A percentile compares a stretch with the other conserved stretches of the same genome.
Evolutionary conservation across 2,329 filamentous ascomycete genomes (phyloP).

Genomic region (Xenosphaeropsis pyriputrescens): DNA sequence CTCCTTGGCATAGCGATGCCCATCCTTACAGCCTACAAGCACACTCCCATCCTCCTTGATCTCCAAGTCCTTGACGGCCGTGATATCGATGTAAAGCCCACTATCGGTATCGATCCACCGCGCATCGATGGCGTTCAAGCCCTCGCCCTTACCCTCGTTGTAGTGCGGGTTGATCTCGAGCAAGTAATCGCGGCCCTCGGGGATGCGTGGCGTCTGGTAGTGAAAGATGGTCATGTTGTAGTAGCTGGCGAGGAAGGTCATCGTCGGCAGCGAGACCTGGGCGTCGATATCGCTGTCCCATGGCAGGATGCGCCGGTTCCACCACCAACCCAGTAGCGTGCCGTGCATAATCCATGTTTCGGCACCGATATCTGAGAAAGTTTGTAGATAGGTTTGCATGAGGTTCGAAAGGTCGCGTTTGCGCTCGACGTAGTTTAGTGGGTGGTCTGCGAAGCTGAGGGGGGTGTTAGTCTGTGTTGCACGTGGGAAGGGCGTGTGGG

Average conservation of each 20-base stretch:
- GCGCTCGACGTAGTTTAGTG: constrained; percentile 25
- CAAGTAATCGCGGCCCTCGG: constrained; percentile 40
- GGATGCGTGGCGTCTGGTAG: constrained; percentile 17
- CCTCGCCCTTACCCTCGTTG: constrained; percentile 46
- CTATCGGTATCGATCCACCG: constrained; percentile 67
- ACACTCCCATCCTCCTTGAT: constrained; percentile 25
- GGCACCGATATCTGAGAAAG: constrained; percentile 41
- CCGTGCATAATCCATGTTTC: constrained; percentile 54
- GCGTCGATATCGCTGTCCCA: constrained; percentile 72
- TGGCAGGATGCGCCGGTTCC: constrained; percentile 61
- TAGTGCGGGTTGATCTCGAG: constrained; percentile 68
- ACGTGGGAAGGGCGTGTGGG: too few species aligned
- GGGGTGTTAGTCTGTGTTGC: too few species aligned
- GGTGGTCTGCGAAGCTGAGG: constrained; percentile 20
- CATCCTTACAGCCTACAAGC: constrained; percentile 34
- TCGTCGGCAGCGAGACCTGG: constrained; percentile 33
- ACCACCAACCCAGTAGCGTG: constrained; percentile 79
- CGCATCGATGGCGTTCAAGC: constrained; percentile 69
- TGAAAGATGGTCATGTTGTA: constrained; percentile 25
- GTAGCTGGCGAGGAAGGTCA: constrained; percentile 34
- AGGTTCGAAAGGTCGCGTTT: constrained; percentile 48
- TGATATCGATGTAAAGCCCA: constrained; percentile 76
- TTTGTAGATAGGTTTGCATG: constrained; percentile 59
- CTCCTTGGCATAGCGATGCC: constrained; percentile 33
- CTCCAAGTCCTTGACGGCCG: constrained; percentile 39